Evolutionary conservation across 352 stramenopile genomes (phyloP).

Genomic region (Phytophthora lateralis): DNA sequence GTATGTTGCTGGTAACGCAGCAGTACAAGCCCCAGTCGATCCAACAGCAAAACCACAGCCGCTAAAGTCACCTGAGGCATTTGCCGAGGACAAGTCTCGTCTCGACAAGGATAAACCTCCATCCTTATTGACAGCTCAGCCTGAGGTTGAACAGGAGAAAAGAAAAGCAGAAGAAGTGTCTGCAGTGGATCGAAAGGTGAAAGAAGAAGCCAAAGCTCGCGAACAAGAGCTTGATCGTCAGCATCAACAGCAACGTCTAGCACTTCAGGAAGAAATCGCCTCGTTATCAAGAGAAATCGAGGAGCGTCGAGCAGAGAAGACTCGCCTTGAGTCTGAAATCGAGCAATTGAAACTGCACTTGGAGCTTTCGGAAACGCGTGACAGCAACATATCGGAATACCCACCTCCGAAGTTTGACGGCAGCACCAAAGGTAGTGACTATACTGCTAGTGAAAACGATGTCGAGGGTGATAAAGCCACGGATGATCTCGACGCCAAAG

Average conservation of each 20-base stretch:
- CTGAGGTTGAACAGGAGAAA: not conserved
- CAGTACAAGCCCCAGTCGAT: not conserved
- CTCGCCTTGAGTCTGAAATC: constrained; percentile 59
- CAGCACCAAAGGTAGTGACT: not conserved
- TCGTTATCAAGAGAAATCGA: constrained; percentile 46
- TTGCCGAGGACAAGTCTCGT: not conserved
- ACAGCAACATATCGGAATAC: not conserved
- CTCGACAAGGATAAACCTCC: not conserved
- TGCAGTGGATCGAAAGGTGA: not conserved
- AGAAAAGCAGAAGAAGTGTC: not conserved
- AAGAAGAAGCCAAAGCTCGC: constrained; percentile 11
- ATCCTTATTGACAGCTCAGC: not conserved
- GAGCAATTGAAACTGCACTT: constrained; percentile 64
- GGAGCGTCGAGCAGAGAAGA: constrained; percentile 47
- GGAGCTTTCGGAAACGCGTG: constrained; percentile 50
- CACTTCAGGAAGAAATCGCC: constrained; percentile 34
- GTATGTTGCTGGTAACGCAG: not conserved
- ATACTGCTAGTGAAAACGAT: too few species aligned
- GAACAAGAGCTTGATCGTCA: constrained; percentile 11
- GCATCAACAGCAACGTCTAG: constrained; percentile 27
- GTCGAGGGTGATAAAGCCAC: constrained; percentile 2
- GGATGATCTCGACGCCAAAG: constrained; percentile 9
- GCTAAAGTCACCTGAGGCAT: not conserved
- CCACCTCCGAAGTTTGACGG: constrained; percentile 15
- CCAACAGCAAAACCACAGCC: not conserved